These are phyloP conservation scores for Microbotryum silenes-acaulis DNA, from an alignment of 1,284 basidiomycete genomes.

Conservation along the genomic window DNA sequence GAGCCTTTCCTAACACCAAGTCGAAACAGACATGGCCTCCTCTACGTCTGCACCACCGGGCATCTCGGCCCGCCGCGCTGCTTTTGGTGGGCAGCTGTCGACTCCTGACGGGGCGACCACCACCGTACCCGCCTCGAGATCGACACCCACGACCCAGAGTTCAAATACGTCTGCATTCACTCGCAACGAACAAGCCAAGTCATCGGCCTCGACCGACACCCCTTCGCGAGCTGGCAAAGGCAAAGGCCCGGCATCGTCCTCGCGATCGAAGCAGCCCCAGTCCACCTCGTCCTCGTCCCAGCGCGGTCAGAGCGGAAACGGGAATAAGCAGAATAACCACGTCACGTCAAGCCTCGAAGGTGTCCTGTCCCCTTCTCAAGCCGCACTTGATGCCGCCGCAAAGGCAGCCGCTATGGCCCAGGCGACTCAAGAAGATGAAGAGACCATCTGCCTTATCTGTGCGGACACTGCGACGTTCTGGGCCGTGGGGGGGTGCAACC, in stretches of 20 bases:
- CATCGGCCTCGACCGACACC: background rate
- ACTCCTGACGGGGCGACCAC: background rate
- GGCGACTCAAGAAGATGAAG: slow-evolving; percentile 38
- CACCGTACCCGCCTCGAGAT: background rate
- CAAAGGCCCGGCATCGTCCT: background rate
- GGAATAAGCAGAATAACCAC: background rate
- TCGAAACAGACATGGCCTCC: too few species aligned
- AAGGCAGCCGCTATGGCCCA: background rate
- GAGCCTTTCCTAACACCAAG: too few species aligned
- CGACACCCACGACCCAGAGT: background rate
- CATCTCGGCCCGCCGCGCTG: background rate
- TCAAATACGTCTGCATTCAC: background rate
- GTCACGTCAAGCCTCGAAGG: too few species aligned
- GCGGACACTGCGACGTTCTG: slow-evolving; percentile 89
- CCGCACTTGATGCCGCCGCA: background rate
- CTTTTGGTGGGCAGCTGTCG: slow-evolving; percentile 1
- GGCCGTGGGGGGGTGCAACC: slow-evolving; percentile 81
- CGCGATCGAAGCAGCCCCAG: background rate
- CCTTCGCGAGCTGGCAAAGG: background rate
- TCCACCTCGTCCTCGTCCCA: background rate
- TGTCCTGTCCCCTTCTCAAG: background rate
- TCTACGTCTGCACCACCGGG: too few species aligned
- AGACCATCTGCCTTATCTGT: slow-evolving; percentile 80
- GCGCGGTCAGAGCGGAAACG: background rate
- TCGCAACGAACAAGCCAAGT: background rate